Percentiles rank a stretch among this genome's conserved stretches.
These are phyloP conservation scores for Acanthamoeba culbertsoni DNA, from an alignment of 208 protist species.

Conservation along the genomic window DNA sequence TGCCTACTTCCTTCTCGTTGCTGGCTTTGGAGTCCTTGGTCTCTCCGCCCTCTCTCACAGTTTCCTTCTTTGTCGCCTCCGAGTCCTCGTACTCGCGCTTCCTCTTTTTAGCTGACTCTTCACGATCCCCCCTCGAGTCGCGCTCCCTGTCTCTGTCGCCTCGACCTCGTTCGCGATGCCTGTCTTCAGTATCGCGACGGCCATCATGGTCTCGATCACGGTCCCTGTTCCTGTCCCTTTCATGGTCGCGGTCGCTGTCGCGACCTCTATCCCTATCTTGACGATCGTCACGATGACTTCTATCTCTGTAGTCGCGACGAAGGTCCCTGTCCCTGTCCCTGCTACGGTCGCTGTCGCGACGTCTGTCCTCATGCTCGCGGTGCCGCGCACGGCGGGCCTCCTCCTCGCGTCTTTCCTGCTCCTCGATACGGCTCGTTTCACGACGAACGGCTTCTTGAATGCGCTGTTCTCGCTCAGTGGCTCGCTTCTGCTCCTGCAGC, in stretches of 20 bases:
- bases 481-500: conserved; percentile 50
- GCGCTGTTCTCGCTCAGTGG: not conserved
- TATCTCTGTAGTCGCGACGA: not conserved
- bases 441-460: not conserved
- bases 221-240: not conserved
- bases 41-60: not conserved
- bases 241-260: not conserved
- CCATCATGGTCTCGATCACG: not conserved
- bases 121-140: not conserved
- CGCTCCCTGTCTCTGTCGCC: not conserved
- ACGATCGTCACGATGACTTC: not conserved
- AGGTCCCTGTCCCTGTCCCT: not conserved
- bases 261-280: not conserved
- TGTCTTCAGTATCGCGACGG: not conserved
- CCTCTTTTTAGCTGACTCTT: not conserved
- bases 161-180: not conserved
- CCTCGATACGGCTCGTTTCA: not conserved
- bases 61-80: not conserved
- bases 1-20: not conserved
- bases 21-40: not conserved
- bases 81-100: not conserved
- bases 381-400: not conserved
- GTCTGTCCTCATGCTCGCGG: not conserved
- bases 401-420: not conserved
- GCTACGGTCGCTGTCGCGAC: not conserved